Percentiles rank a stretch among this genome's conserved stretches.
Conservation (phyloP, 140 eudicot species). For the Stevia rebaudiana region DNA sequence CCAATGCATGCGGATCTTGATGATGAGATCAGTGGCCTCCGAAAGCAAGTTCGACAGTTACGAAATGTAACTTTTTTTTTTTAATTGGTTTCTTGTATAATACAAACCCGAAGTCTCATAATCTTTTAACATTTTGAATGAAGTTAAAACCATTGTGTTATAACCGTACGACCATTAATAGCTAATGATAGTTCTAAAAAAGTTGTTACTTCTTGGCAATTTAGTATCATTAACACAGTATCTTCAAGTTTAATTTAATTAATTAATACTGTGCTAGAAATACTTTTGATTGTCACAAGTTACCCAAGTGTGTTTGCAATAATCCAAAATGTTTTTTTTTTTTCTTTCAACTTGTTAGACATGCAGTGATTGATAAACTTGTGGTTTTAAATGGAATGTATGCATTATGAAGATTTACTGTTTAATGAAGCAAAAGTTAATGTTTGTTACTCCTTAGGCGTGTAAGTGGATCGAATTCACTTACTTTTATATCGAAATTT, state of each 20-base stretch:
- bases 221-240: not conserved
- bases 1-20: conserved; percentile 80
- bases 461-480: not conserved
- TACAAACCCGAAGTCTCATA: not conserved
- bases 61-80: conserved; percentile 35
- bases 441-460: not conserved
- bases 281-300: not conserved
- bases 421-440: not conserved
- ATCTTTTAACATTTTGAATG: not conserved
- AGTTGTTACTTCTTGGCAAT: not conserved
- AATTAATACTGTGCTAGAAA: not conserved
- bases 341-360: not conserved
- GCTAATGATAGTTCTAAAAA: not conserved
- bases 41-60: conserved; percentile 70
- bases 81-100: conserved; percentile 4
- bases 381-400: not conserved
- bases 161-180: not conserved
- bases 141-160: not conserved
- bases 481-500: not conserved
- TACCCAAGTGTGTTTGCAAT: not conserved
- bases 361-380: not conserved
- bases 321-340: not conserved
- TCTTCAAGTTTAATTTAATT: not conserved
- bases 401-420: not conserved
- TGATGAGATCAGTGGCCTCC: conserved; percentile 78